Evolutionary conservation across 2,329 filamentous ascomycete genomes (phyloP).

Genomic region (Madurella mycetomatis): DNA sequence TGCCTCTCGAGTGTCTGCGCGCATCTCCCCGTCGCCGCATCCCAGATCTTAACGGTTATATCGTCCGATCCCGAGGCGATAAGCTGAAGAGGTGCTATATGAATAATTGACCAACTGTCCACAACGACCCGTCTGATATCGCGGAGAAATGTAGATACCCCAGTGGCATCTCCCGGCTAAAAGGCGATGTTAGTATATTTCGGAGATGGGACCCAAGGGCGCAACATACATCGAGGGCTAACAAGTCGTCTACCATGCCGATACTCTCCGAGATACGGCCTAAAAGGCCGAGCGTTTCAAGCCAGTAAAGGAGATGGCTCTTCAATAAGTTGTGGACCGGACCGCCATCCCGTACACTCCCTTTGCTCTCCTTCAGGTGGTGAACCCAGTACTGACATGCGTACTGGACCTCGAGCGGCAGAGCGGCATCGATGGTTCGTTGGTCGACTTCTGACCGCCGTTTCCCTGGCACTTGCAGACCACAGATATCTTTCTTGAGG

Average conservation of each 20-base stretch:
- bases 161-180: not conserved
- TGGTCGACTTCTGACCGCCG: conserved; percentile 22
- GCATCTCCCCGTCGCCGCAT: not conserved
- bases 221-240: conserved; percentile 1
- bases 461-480: conserved; percentile 25
- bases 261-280: conserved; percentile 5
- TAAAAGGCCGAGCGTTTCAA: conserved; percentile 10
- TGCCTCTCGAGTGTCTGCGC: conserved; percentile 2
- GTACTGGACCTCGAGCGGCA: conserved; percentile 34
- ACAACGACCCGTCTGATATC: not conserved
- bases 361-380: conserved; percentile 4
- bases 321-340: conserved; percentile 3
- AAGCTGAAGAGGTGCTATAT: conserved; percentile 3
- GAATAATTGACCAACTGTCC: not conserved
- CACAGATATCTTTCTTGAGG: conserved; percentile 36
- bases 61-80: not conserved
- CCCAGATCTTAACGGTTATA: not conserved
- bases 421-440: conserved; percentile 22
- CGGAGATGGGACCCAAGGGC: not conserved
- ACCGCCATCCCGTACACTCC: not conserved
- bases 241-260: not conserved
- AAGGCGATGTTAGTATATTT: not conserved
- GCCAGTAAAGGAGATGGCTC: conserved; percentile 15
- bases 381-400: conserved; percentile 28
- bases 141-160: conserved; percentile 4